These are phyloP conservation scores for Simmondsia chinensis DNA, from an alignment of 148 eudicot genomes.

Conservation along the genomic window DNA sequence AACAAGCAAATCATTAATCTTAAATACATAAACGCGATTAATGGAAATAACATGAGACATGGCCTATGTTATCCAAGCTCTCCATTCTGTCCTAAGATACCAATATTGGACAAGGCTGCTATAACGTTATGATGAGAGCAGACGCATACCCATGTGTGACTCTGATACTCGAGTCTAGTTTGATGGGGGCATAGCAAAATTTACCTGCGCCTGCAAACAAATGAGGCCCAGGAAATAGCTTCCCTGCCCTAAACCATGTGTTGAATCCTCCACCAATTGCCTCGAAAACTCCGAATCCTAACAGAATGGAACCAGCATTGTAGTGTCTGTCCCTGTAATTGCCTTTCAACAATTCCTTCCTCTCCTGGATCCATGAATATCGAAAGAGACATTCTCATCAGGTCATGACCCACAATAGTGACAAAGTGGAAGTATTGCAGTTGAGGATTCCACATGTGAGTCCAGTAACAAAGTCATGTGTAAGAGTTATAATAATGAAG, in stretches of 20 bases:
- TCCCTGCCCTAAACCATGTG: constrained; percentile 86
- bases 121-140: no score
- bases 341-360: constrained; percentile 85
- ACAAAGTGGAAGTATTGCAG: no score
- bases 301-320: constrained; percentile 85
- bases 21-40: background rate
- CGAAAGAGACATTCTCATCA: background rate
- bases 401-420: background rate
- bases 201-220: constrained; percentile 94
- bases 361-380: constrained; percentile 39
- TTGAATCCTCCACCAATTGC: constrained; percentile 75
- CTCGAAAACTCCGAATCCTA: constrained; percentile 81
- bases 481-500: no score
- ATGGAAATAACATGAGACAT: background rate
- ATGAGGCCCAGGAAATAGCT: constrained; percentile 97
- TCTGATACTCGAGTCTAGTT: background rate
- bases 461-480: no score
- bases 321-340: constrained; percentile 81
- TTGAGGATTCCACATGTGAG: no score
- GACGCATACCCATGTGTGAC: background rate
- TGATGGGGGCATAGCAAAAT: background rate
- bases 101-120: no score
- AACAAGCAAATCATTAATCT: background rate
- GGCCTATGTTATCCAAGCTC: background rate
- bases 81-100: no score